Conservation (phyloP, 2,329 filamentous ascomycete species). For the Westerdykella sp. region DNA sequence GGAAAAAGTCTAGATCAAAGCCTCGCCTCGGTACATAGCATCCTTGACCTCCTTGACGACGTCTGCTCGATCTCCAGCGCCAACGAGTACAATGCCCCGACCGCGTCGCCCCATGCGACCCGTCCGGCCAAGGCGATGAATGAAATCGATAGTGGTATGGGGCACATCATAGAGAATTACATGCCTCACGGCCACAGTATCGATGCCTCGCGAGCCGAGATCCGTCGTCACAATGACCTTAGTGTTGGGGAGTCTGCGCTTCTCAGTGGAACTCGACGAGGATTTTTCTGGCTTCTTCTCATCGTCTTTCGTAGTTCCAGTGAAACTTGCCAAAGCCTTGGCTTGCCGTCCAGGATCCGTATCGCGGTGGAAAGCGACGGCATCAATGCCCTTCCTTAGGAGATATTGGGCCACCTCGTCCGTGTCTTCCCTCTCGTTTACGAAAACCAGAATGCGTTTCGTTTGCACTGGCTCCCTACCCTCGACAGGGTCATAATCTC, state of each 20-base stretch:
- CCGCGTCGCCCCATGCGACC: slow-evolving; percentile 90
- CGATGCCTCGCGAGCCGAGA: slow-evolving; percentile 84
- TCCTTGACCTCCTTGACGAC: slow-evolving; percentile 87
- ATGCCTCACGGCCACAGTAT: slow-evolving; percentile 83
- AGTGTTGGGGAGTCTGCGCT: slow-evolving; percentile 60
- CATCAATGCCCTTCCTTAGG: slow-evolving; percentile 77
- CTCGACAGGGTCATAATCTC: slow-evolving; percentile 32
- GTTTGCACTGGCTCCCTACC: slow-evolving; percentile 56
- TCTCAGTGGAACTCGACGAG: slow-evolving; percentile 7
- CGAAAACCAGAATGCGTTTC: slow-evolving; percentile 88
- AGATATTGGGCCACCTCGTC: slow-evolving; percentile 75
- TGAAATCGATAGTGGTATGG: slow-evolving; percentile 95
- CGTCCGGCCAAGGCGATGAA: slow-evolving; percentile 86
- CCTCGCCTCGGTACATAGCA: slow-evolving; percentile 51
- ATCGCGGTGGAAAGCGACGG: slow-evolving; percentile 77
- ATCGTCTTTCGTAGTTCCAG: slow-evolving; percentile 26
- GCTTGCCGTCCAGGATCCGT: slow-evolving; percentile 70
- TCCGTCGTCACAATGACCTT: slow-evolving; percentile 95
- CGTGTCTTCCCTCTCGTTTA: slow-evolving; percentile 90
- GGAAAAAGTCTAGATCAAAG: slow-evolving; percentile 38
- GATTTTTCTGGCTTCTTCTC: background rate
- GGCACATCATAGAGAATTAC: slow-evolving; percentile 97
- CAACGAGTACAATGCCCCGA: slow-evolving; percentile 82
- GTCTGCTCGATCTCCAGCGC: slow-evolving; percentile 81
- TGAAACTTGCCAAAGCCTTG: slow-evolving; percentile 69